Percentiles rank a stretch among this genome's conserved stretches.
Evolutionary conservation across 75 land plant genomes (phyloP).

Genomic region (Pinus tabuliformis): DNA sequence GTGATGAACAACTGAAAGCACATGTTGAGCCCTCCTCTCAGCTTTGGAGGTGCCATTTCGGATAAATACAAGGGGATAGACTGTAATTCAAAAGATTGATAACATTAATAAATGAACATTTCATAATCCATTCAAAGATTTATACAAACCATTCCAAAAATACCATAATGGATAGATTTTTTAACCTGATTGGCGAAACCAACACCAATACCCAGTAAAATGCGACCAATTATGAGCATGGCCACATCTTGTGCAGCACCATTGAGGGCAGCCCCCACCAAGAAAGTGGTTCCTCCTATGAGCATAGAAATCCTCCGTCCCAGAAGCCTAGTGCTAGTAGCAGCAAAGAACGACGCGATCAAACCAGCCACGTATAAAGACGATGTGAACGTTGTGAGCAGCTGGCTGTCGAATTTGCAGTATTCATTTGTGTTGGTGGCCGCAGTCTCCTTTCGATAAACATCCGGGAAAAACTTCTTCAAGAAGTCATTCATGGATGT

Average conservation of each 20-base stretch:
- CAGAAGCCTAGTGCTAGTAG: conserved; percentile 12
- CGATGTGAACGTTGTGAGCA: conserved; percentile 33
- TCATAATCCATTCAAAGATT: too few relatives aligned
- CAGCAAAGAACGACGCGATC: conserved; percentile 24
- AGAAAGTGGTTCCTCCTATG: conserved; percentile 23
- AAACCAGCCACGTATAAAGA: conserved; percentile 40
- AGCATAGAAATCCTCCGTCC: conserved; percentile 26
- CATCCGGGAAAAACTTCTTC: conserved; percentile 36
- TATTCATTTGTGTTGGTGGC: conserved; percentile 14
- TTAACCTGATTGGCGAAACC: conserved; percentile 44
- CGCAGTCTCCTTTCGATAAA: conserved; percentile 8
- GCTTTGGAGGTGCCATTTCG: conserved; percentile 75
- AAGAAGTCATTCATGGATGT: conserved; percentile 39
- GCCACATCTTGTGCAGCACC: conserved; percentile 15
- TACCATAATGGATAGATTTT: not conserved
- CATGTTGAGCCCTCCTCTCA: conserved; percentile 75
- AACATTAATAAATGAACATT: too few relatives aligned
- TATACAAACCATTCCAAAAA: not conserved
- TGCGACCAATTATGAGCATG: conserved; percentile 34
- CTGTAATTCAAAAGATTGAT: conserved; percentile 18
- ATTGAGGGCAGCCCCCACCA: conserved; percentile 25
- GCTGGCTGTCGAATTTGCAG: conserved; percentile 48
- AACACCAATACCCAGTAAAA: conserved; percentile 37
- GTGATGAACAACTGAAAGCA: conserved; percentile 73
- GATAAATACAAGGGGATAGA: conserved; percentile 80